Conservation (phyloP, 257 asterid species). For the Solanum sitiens region DNA sequence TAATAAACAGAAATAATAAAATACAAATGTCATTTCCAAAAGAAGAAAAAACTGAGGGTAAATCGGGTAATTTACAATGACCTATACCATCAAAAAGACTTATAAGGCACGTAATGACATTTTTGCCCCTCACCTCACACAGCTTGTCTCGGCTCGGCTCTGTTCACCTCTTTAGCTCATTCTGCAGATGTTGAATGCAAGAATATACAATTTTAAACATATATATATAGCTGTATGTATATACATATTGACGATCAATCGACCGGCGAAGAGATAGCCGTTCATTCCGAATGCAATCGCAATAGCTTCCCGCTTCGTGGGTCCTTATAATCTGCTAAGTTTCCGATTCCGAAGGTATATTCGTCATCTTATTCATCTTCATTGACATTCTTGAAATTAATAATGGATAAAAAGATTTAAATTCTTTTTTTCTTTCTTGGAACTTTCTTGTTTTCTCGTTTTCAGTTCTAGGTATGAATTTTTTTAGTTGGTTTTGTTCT, state of each 20-base stretch:
- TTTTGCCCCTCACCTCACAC: conserved; percentile 27
- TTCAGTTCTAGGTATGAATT: neutral
- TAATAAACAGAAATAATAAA: neutral
- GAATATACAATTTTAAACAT: neutral
- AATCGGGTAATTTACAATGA: neutral
- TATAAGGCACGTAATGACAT: conserved; percentile 45
- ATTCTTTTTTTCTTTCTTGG: neutral
- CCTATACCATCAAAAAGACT: conserved; percentile 3
- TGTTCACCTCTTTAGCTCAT: neutral
- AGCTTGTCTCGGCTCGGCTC: neutral
- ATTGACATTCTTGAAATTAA: neutral
- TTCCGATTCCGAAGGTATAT: conserved; percentile 10
- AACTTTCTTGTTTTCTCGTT: neutral
- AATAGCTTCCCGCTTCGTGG: neutral
- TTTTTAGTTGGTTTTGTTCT: neutral
- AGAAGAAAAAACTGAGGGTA: neutral
- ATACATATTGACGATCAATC: neutral
- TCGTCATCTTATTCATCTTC: neutral
- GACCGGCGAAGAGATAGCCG: neutral
- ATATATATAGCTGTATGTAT: neutral
- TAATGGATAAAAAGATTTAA: neutral
- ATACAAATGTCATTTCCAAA: neutral
- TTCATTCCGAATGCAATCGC: neutral
- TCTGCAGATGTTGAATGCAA: neutral
- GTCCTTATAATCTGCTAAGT: neutral